Evolutionary conservation across 2,329 filamentous ascomycete genomes (phyloP), one percentile per base, ranked within the genome.

Genomic region (Paramyrothecium roridum): DNA sequence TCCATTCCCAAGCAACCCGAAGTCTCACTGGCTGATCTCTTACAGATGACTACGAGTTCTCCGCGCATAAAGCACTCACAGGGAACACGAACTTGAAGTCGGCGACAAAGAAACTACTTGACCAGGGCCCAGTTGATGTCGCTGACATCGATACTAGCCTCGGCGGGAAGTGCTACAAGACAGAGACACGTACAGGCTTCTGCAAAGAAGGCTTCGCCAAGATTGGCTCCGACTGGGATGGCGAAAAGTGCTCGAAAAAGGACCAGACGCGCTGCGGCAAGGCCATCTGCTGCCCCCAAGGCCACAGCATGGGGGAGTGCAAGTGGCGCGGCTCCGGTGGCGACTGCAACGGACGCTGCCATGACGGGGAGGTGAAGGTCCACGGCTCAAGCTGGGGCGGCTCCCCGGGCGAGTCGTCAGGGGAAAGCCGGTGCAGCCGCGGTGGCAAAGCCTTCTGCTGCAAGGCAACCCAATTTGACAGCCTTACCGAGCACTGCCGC

Each of bases 331-430:
- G 57, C 8, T 34, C 40, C n/a, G 54, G 52, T 22, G 43, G 46
- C 12, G 56, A 55, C 49, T 60, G 59, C 50, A 55, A 60, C 21
- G 57, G 59, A 8, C 55, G 56, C 30, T 60, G 59, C 37, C 59
- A 60, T 33, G 46, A 40, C 1, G 55, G 57, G 12, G 59, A 60
- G 17, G 50, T 56, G 1, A 59, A 19, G 8, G 51, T 60, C 12
- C 54, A 48, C 19, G 48, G 50, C 20, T 60, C 58, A 2, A 17
- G 30, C 13, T 48, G 40, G 10, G 56, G 56, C 8, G 54, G 58
- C 8, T 22, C 17, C 33, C 54, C 43, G 17, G 51, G 21, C 54
- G 52, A 33, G 45, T 45, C 10, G 52, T 45, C 20, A 52, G 51
- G 10, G 19, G 51, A 37, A 17, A 45, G 33, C 17, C 34, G 46